These are phyloP conservation scores for Penicillium cosmopolitanum DNA, from an alignment of 495 filamentous ascomycete species.

Conservation along the genomic window DNA sequence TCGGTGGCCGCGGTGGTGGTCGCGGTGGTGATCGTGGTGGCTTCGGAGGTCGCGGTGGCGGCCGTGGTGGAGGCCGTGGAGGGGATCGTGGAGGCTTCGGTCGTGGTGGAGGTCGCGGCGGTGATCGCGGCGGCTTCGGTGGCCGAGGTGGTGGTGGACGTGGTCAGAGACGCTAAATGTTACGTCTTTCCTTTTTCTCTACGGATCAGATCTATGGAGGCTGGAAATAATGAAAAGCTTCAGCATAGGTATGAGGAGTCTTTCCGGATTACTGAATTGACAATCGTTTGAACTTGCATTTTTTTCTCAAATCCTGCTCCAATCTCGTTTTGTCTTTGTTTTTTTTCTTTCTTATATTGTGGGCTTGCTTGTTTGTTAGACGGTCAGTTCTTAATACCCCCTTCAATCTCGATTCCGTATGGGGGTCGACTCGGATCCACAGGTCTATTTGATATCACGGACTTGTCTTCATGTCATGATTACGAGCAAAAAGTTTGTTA, in stretches of 20 bases:
- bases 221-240: conserved; percentile 7
- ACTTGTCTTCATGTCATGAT: conserved; percentile 26
- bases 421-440: conserved; percentile 19
- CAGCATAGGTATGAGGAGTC: conserved; percentile 9
- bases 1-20: too few species aligned
- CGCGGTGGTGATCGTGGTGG: too few species aligned
- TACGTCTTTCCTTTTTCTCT: conserved; percentile 3
- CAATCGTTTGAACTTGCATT: conserved; percentile 2
- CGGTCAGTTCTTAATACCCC: conserved; percentile 26
- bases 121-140: conserved; percentile 4
- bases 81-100: conserved; percentile 1
- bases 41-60: conserved; percentile 14
- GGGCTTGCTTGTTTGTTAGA: conserved; percentile 15
- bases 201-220: conserved; percentile 1
- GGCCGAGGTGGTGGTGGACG: conserved; percentile 12
- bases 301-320: background rate
- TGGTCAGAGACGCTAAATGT: conserved; percentile 5
- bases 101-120: background rate
- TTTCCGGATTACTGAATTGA: conserved; percentile 9
- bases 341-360: conserved; percentile 7
- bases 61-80: conserved; percentile 13
- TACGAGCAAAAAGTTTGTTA: conserved; percentile 32
- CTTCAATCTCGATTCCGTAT: conserved; percentile 24
- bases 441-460: conserved; percentile 10
- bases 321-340: background rate